Base-by-base conservation (phyloP, 1,284 basidiomycete species). In the Lignosus rhinocerotis region DNA sequence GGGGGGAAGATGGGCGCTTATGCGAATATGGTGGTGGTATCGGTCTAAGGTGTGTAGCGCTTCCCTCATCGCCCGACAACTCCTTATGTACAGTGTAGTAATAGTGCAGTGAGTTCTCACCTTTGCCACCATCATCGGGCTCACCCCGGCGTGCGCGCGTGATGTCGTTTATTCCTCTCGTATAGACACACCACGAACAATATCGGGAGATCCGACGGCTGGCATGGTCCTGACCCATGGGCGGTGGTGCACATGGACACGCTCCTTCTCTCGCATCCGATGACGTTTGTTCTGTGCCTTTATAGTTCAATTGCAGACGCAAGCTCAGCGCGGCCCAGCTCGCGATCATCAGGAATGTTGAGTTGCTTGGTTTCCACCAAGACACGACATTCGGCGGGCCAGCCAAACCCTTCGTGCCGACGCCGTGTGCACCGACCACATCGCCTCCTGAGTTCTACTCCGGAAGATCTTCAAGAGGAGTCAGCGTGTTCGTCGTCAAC, bases 401-500 rank as follows among this genome's bases (percentile, higher is more conserved):
- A 0, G 82, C 82, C 2, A 70, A 66, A 44, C 81, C 81, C 9
- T 83, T 83, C 72, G 75, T 71, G 25, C 70, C 80, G 1, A 74
- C 71, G 14, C 63, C 75, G 19, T 68, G 68, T 14, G 70, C 76
- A 3, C 69, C 76, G 2, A 70, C 70, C 4, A 78, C 78, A 3
- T 75, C 74, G 5, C 78, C 78, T 33, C 81, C 81, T 5, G 79
- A 83, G 67, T 83, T 78, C 62, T 84, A 80, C 66, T 68, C 78
- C 16, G 81, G 82, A 1, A 62, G 62, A 21, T 84, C 82, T 1
- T 71, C 73, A 25, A 79, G 77, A 61, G 82, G 82, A 8, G 76
- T 68, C 3, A 82, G 84, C 61, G 78, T 83, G 8, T 84, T 84
- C 66, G 76, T 84, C 53, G 79, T 83, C 66, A 83, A 84, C 67